Evolutionary conservation across 2,329 filamentous ascomycete genomes (phyloP).

Genomic region (Xylaria hypoxylon): DNA sequence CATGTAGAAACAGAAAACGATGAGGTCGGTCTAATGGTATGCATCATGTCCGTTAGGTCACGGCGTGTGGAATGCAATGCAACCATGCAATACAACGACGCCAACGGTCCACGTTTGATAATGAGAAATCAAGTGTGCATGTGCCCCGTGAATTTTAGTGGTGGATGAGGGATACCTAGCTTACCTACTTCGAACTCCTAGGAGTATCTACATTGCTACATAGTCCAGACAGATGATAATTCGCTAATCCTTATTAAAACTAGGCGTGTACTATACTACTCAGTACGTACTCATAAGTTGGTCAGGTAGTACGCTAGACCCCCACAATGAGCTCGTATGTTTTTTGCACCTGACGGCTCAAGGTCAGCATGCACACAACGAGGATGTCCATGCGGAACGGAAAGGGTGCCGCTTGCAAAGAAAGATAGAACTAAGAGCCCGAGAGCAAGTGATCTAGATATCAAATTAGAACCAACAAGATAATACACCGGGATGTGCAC

Average conservation of each 20-base stretch:
- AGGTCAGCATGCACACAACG: conserved; percentile 19
- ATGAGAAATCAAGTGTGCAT: conserved; percentile 1
- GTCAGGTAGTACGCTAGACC: conserved; percentile 14
- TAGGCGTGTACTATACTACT: conserved; percentile 1
- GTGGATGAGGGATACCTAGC: background rate
- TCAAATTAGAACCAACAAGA: background rate
- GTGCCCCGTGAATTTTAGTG: background rate
- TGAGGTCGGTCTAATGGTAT: conserved; percentile 13
- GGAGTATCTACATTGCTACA: background rate
- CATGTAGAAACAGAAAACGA: conserved; percentile 1
- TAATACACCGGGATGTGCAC: background rate
- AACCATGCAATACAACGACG: conserved; percentile 31
- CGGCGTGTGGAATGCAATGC: conserved; percentile 18
- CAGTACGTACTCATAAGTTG: no score
- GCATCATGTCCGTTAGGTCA: conserved; percentile 4
- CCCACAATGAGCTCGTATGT: conserved; percentile 26
- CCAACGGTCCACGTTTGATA: conserved; percentile 14
- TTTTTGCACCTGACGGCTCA: conserved; percentile 31
- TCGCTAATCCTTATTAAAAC: conserved; percentile 16
- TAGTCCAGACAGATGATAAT: background rate
- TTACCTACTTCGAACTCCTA: conserved; percentile 3
- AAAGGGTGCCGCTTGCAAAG: conserved; percentile 11
- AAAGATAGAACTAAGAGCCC: background rate
- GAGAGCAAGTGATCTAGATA: background rate
- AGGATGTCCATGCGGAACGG: conserved; percentile 28